Base-by-base conservation (phyloP, 2,329 filamentous ascomycete species). In the Penicillium sp. region DNA sequence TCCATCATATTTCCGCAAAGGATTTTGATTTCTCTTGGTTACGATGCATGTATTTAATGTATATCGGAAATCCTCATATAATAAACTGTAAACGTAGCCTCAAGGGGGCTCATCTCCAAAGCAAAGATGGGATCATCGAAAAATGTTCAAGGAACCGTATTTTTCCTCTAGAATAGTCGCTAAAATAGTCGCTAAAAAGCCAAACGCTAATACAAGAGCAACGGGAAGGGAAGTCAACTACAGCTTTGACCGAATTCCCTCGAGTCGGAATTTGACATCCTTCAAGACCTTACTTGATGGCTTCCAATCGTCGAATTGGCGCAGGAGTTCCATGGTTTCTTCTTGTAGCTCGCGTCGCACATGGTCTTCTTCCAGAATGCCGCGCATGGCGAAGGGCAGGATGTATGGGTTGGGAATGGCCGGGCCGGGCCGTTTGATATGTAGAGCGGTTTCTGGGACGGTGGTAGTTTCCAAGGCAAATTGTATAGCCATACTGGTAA, bases 341-440 rank as follows among this genome's bases (percentile, higher is more conserved):
- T 77, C 71, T 26, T 81, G 81, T 14, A 95, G 71, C 63, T 94
- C 86, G 18, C 81, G 87, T 66, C 86, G 89, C 20, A 97, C 91
- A 60, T 89, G 82, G 14, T 93, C 86, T 66, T 98, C 93, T 65
- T 97, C 93, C 2, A 98, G 72, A 47, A 98, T 72, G 0, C 93
- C 93, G 6, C 93, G 81, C 84, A 98, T 93, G 28, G 93, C 91
- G 84, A 94, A 98, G 0, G 93, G 93, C 11, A 98, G 74, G 45
- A 93, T 85, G 62, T 91, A 97, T 0, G 91, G 91, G 60, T 96
- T 97, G 13, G 84, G 72, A 3, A 57, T 55, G 14, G 62, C 57
- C 23, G 62, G 60, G 42, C 46, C 74, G 50, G 78, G 77, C 52
- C 76, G 74, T 51, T 76, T 72, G 38, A 83, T 69, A 44, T 75